Evolutionary conservation across 2,329 filamentous ascomycete genomes (phyloP).

Genomic region (Albophoma yamanashiensis): DNA sequence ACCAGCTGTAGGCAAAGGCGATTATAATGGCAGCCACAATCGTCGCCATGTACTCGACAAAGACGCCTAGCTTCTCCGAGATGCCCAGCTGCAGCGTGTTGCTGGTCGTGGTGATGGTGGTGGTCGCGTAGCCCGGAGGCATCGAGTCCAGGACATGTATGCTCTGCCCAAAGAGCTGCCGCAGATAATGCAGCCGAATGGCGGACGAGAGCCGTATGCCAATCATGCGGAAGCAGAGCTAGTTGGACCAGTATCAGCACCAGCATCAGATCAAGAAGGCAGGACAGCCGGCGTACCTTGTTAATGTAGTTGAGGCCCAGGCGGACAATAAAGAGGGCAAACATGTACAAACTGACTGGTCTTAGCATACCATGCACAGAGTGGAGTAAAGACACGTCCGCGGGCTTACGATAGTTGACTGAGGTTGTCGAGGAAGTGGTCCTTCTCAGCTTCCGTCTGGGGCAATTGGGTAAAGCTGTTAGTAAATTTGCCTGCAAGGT

Average conservation of each 20-base stretch:
- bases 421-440: slow-evolving; percentile 28
- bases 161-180: slow-evolving; percentile 51
- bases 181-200: slow-evolving; percentile 54
- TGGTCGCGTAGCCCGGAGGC: slow-evolving; percentile 49
- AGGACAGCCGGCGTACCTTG: slow-evolving; percentile 24
- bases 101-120: slow-evolving; percentile 52
- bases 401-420: slow-evolving; percentile 32
- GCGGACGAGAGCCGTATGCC: slow-evolving; percentile 51
- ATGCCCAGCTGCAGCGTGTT: slow-evolving; percentile 56
- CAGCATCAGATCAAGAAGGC: background rate
- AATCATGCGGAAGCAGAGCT: slow-evolving; percentile 51
- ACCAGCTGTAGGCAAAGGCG: slow-evolving; percentile 47
- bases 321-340: slow-evolving; percentile 59
- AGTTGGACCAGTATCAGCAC: background rate
- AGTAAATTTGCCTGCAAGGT: slow-evolving; percentile 27
- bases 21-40: slow-evolving; percentile 42
- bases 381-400: background rate
- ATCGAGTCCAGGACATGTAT: slow-evolving; percentile 59
- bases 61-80: slow-evolving; percentile 50
- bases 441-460: slow-evolving; percentile 16
- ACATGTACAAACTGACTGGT: slow-evolving; percentile 47
- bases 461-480: slow-evolving; percentile 35
- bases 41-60: slow-evolving; percentile 44
- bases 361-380: background rate
- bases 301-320: slow-evolving; percentile 53